phyloP scores from a whole-genome alignment of 1,284 basidiomycete species.

The Ceratobasidium sp. region DNA sequence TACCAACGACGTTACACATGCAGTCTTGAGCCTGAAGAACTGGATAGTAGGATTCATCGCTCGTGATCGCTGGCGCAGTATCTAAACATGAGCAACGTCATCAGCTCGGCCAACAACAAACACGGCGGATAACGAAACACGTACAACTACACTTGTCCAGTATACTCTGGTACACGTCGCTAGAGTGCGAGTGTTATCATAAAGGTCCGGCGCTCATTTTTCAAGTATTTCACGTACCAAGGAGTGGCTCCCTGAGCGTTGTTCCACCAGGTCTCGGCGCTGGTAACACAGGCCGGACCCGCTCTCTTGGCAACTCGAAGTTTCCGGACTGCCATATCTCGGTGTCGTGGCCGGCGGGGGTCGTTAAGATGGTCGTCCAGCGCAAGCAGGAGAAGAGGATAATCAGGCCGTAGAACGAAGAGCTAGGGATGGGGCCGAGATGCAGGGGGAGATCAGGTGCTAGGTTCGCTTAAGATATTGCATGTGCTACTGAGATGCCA shows the following conservation, averaged over 20 bases:
- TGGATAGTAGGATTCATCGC: slow-evolving; percentile 33
- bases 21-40: slow-evolving; percentile 28
- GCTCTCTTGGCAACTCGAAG: slow-evolving; percentile 21
- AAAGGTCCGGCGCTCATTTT: neutral
- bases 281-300: slow-evolving; percentile 21
- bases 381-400: slow-evolving; percentile 30
- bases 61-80: slow-evolving; percentile 18
- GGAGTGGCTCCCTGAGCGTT: slow-evolving; percentile 34
- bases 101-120: slow-evolving; percentile 32
- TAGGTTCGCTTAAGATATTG: slow-evolving; percentile 32
- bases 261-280: slow-evolving; percentile 39
- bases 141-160: slow-evolving; percentile 37
- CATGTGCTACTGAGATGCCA: slow-evolving; percentile 19
- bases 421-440: slow-evolving; percentile 16
- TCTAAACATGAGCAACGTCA: slow-evolving; percentile 30
- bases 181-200: slow-evolving; percentile 1
- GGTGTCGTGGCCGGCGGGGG: slow-evolving; percentile 22
- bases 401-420: slow-evolving; percentile 1
- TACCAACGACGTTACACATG: slow-evolving; percentile 44
- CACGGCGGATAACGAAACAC: neutral
- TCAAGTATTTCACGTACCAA: slow-evolving; percentile 7
- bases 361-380: slow-evolving; percentile 35
- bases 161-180: slow-evolving; percentile 44
- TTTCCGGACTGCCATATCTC: neutral
- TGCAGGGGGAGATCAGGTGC: slow-evolving; percentile 30